Conservation (phyloP, 306 rosid genomes). For the Pyrus communis region DNA sequence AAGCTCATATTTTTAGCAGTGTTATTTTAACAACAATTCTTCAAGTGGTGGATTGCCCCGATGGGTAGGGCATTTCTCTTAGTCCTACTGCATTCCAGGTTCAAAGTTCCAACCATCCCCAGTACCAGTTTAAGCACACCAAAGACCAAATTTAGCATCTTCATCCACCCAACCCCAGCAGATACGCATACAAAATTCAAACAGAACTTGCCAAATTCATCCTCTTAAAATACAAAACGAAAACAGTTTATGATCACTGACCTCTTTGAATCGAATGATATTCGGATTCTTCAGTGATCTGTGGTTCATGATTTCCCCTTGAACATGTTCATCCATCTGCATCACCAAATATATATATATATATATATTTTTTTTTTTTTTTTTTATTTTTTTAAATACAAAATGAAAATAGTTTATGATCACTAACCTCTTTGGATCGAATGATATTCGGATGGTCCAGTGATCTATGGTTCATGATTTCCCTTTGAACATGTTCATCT, state of each 20-base stretch:
- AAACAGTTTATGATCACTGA: slow-evolving; percentile 12
- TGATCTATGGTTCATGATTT: slow-evolving; percentile 84
- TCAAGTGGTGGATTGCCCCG: too few relatives aligned
- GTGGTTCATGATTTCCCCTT: slow-evolving; percentile 85
- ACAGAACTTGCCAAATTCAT: too few relatives aligned
- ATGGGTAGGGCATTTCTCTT: too few relatives aligned
- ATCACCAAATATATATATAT: background rate
- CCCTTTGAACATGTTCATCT: slow-evolving; percentile 61
- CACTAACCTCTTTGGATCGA: slow-evolving; percentile 72
- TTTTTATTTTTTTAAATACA: background rate
- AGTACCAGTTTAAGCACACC: too few relatives aligned
- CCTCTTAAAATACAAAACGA: background rate
- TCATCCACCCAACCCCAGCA: too few relatives aligned
- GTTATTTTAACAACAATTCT: too few relatives aligned
- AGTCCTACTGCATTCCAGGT: too few relatives aligned
- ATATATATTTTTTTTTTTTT: too few relatives aligned
- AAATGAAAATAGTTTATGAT: background rate
- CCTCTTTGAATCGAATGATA: slow-evolving; percentile 78
- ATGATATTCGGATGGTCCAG: slow-evolving; percentile 74
- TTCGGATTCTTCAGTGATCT: slow-evolving; percentile 81
- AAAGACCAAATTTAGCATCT: too few relatives aligned
- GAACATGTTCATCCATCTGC: slow-evolving; percentile 79
- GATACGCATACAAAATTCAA: too few relatives aligned
- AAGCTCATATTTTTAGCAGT: too few relatives aligned
- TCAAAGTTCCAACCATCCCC: too few relatives aligned